Evolutionary conservation across 768 basidiomycete genomes (phyloP), one percentile per base, ranked within the genome.

Genomic region (Lentinula aciculospora): DNA sequence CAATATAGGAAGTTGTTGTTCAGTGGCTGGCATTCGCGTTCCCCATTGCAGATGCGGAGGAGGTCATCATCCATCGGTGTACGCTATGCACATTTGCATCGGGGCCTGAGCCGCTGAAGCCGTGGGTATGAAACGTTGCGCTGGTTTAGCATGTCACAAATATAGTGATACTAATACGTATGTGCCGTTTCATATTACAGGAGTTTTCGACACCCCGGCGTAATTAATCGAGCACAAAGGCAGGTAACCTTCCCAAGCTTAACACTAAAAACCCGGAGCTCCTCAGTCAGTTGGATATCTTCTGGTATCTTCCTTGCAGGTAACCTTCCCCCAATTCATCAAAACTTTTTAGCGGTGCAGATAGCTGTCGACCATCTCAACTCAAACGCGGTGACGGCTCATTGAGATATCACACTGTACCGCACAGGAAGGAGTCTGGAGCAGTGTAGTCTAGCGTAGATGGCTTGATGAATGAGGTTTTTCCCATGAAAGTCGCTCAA

Each of bases 401-500:
- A 44, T 23, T 44, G 42, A 44, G 13, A 44, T 44, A 44, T 44
- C 42, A 44, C 21, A 44, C 21, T 44, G 7, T 23, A 44, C 40
- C 40, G 40, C 40, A 47, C 46, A 47, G n/a, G 13, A 47, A 47
- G 32, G 31, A 53, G 32, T 53, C 32, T 34, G 31, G 50, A 44
- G 42, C 42, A 44, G 50, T 53, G 36, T 53, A 53, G 50, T 3
- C 50, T 34, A 34, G 32, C 32, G 32, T 34, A 34, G 32, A 34
- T 7, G 32, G n/a, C 32, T 31, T 31, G 3, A 53, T 27, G 46
- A 47, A 27, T 27, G 46, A 53, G 36, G 21, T 15, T 23, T 53
- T 53, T 53, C 50, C 31, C 31, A 53, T 53, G 32, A 34, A 53
- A 53, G 27, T 54, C 53, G 25, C 29, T 54, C 36, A 34, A 54